phyloP scores from a whole-genome alignment of 805 yeast genomes.

The Kockiozyma suomiensis region DNA sequence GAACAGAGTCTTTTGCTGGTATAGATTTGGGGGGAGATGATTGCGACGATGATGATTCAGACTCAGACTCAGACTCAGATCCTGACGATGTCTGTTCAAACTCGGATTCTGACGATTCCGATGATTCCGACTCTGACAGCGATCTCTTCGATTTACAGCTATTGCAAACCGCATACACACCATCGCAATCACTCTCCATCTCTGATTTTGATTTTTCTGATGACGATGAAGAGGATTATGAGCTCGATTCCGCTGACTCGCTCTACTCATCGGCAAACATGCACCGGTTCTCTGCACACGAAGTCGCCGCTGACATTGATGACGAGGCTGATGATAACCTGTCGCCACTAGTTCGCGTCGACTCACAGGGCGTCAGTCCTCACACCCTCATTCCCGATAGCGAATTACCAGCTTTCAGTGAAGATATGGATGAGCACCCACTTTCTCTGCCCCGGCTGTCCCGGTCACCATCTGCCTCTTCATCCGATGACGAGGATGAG shows the following conservation, averaged over 20 bases:
- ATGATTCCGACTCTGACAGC: neutral
- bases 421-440: conserved; percentile 1
- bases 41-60: conserved; percentile 45
- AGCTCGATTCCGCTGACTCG: conserved; percentile 35
- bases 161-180: no score
- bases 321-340: conserved; percentile 9
- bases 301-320: neutral
- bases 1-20: conserved; percentile 29
- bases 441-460: conserved; percentile 16
- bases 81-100: conserved; percentile 34
- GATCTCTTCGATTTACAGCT: neutral
- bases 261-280: conserved; percentile 20
- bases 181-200: neutral
- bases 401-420: neutral
- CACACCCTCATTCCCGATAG: neutral
- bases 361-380: conserved; percentile 11
- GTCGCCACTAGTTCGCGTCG: conserved; percentile 17
- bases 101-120: conserved; percentile 2
- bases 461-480: conserved; percentile 11
- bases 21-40: conserved; percentile 44
- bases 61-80: conserved; percentile 38
- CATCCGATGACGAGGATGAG: conserved; percentile 12
- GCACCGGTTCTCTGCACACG: conserved; percentile 5
- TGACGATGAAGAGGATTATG: conserved; percentile 33
- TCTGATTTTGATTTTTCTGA: neutral